A percentile compares a stretch with the other conserved stretches of the same genome.
phyloP scores from a whole-genome alignment of 331 rosid species.

The Rosa hybrid region DNA sequence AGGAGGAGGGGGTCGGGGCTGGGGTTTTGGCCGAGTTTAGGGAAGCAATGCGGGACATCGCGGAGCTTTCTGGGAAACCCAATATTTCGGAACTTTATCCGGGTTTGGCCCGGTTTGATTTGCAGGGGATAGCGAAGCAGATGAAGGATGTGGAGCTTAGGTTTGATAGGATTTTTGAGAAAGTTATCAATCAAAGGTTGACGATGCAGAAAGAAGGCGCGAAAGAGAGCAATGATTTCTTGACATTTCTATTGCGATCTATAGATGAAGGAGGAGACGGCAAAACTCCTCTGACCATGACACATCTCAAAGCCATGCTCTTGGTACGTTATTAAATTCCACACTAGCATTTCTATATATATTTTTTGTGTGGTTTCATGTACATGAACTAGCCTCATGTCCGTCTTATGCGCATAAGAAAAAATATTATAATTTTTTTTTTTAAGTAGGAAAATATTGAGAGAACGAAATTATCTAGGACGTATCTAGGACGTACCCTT shows the following conservation, averaged over 20 bases:
- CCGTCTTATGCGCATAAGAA: too few relatives aligned
- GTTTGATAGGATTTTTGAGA: conserved; percentile 69
- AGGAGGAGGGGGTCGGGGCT: conserved; percentile 49
- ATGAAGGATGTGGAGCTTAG: conserved; percentile 29
- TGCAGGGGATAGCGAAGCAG: conserved; percentile 61
- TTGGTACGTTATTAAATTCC: conserved; percentile 41
- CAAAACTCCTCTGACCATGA: conserved; percentile 46
- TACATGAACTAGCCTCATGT: too few relatives aligned
- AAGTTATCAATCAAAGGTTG: conserved; percentile 42
- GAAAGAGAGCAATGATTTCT: conserved; percentile 43
- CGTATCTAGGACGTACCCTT: too few relatives aligned
- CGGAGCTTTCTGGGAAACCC: conserved; percentile 47
- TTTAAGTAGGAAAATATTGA: too few relatives aligned
- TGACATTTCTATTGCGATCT: conserved; percentile 53
- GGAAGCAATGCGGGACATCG: conserved; percentile 42
- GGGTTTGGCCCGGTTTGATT: conserved; percentile 65
- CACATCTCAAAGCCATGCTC: conserved; percentile 63
- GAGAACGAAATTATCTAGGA: too few relatives aligned
- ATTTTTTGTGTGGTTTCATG: too few relatives aligned
- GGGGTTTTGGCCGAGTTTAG: conserved; percentile 47
- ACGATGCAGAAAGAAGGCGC: background rate
- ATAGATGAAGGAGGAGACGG: conserved; percentile 54
- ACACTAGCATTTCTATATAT: background rate
- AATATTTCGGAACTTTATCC: conserved; percentile 81
- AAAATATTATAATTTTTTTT: too few relatives aligned